Percentiles rank a stretch among this genome's conserved stretches.
Evolutionary conservation across 1,139 yeast genomes (phyloP).

Genomic region (Yamadazyma diddensiae): DNA sequence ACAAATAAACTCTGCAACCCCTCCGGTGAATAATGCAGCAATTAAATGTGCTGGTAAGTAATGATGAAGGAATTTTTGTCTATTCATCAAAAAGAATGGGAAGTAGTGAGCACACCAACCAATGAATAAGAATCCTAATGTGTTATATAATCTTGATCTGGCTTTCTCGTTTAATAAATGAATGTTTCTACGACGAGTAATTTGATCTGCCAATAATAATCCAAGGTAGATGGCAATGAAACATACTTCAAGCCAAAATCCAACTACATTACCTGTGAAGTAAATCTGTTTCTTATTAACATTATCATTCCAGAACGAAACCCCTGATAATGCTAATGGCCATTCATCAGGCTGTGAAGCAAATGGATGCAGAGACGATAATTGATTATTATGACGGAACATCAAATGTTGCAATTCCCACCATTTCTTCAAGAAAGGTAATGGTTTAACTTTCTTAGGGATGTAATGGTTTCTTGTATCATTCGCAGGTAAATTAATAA

Average conservation of each 20-base stretch:
- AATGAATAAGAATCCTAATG: conserved; percentile 77
- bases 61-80: conserved; percentile 94
- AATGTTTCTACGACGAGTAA: conserved; percentile 71
- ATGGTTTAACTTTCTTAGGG: conserved; percentile 53
- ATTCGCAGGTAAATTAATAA: conserved; percentile 50
- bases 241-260: conserved; percentile 85
- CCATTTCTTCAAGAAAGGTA: conserved; percentile 85
- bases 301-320: conserved; percentile 91
- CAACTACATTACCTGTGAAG: conserved; percentile 85
- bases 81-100: conserved; percentile 87
- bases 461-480: conserved; percentile 61
- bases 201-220: conserved; percentile 64
- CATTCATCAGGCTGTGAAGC: conserved; percentile 91
- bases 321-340: conserved; percentile 93
- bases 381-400: conserved; percentile 90
- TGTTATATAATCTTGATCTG: conserved; percentile 72
- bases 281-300: conserved; percentile 68
- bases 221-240: conserved; percentile 68
- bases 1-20: conserved; percentile 72
- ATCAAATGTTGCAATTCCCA: conserved; percentile 80
- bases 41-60: conserved; percentile 94
- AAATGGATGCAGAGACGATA: conserved; percentile 89
- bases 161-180: conserved; percentile 58
- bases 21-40: conserved; percentile 83
- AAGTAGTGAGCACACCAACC: conserved; percentile 90